These are phyloP conservation scores for Umbelopsis sp. DNA, from an alignment of 192 early-diverging fungal species.

Conservation along the genomic window DNA sequence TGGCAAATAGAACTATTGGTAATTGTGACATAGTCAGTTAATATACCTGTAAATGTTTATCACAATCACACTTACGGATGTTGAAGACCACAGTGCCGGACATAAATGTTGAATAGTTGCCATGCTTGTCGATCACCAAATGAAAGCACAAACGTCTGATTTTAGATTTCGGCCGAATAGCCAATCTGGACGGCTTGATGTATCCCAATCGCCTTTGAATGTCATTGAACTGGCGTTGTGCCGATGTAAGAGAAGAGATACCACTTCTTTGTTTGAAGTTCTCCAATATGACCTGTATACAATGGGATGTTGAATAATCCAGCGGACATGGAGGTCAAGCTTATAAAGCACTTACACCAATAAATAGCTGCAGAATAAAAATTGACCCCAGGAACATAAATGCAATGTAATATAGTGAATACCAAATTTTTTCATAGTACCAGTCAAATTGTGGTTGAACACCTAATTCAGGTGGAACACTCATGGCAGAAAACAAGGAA, in stretches of 20 bases:
- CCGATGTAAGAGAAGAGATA: conserved; percentile 28
- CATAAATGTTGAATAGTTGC: conserved; percentile 6
- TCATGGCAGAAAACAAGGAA: conserved; percentile 32
- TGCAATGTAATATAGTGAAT: conserved; percentile 24
- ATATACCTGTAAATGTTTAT: not conserved
- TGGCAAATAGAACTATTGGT: conserved; percentile 19
- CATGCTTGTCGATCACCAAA: conserved; percentile 13
- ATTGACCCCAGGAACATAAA: conserved; percentile 35
- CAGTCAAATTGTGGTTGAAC: conserved; percentile 26
- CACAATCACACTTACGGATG: not conserved
- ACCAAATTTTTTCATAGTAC: conserved; percentile 9
- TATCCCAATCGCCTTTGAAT: conserved; percentile 22
- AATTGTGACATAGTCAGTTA: not conserved
- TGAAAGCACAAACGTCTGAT: conserved; percentile 19
- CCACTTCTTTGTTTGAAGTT: conserved; percentile 33
- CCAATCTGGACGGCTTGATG: conserved; percentile 18
- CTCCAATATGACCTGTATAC: conserved; percentile 27
- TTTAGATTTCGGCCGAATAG: not conserved
- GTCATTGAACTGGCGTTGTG: conserved; percentile 30
- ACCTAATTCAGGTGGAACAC: not conserved
- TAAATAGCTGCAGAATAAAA: conserved; percentile 31
- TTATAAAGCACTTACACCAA: conserved; percentile 25
- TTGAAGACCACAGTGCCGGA: conserved; percentile 9
- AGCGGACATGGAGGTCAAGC: not conserved
- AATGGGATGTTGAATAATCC: not conserved